Conservation (phyloP, 2,329 filamentous ascomycete genomes). For the Aureobasidium sp. region DNA sequence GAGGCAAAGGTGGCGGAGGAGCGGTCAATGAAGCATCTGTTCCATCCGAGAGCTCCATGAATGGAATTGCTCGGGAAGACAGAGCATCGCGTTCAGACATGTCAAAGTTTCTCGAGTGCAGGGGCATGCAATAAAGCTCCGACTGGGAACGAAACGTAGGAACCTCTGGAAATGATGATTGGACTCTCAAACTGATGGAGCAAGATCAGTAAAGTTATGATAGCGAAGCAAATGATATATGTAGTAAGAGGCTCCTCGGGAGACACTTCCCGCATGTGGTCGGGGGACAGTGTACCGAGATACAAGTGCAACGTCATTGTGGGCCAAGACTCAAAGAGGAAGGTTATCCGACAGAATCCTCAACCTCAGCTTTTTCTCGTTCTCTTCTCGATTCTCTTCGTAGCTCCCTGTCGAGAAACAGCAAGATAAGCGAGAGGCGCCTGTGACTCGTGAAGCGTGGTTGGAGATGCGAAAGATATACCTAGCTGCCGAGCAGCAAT, state of each 20-base stretch:
- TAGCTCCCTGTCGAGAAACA: background rate
- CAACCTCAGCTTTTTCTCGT: background rate
- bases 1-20: slow-evolving; percentile 39
- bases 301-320: background rate
- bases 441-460: background rate
- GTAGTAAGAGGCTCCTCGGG: background rate
- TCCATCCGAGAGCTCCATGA: slow-evolving; percentile 45
- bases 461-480: background rate
- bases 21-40: slow-evolving; percentile 35
- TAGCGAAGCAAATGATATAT: background rate
- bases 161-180: background rate
- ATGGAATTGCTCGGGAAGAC: slow-evolving; percentile 38
- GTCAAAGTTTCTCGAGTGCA: background rate
- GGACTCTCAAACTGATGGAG: background rate
- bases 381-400: background rate
- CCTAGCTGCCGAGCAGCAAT: background rate
- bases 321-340: background rate
- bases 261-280: slow-evolving; percentile 1
- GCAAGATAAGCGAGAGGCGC: background rate
- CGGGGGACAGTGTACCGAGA: background rate
- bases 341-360: background rate
- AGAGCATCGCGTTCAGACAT: slow-evolving; percentile 38
- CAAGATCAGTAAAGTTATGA: background rate
- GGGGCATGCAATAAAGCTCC: background rate
- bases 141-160: background rate